Evolutionary conservation across 805 yeast genomes (phyloP).

Genomic region (Maudiozyma pseudohumilis): DNA sequence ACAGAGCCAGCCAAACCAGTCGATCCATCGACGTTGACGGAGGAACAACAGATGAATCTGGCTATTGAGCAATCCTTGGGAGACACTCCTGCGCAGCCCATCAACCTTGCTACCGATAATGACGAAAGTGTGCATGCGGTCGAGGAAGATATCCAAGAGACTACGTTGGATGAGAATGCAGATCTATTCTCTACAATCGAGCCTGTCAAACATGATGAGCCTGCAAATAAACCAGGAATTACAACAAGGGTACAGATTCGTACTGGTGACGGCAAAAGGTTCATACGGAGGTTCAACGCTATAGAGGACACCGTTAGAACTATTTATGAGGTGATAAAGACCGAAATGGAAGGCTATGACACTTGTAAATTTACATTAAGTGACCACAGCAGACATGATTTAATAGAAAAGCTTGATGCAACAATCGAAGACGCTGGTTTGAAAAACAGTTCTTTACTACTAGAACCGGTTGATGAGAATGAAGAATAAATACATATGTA

Average conservation of each 20-base stretch:
- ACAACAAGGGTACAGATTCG: constrained; percentile 81
- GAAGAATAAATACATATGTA: neutral
- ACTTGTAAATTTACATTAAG: constrained; percentile 45
- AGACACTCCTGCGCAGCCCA: constrained; percentile 19
- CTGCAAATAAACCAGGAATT: constrained; percentile 41
- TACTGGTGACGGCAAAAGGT: constrained; percentile 75
- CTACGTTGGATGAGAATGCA: constrained; percentile 19
- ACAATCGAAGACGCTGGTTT: constrained; percentile 69
- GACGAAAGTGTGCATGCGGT: constrained; percentile 1
- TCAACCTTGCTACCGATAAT: constrained; percentile 10
- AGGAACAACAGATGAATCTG: constrained; percentile 73
- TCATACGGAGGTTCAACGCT: constrained; percentile 55
- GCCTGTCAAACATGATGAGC: constrained; percentile 52
- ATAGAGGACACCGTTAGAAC: constrained; percentile 46
- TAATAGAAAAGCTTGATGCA: constrained; percentile 42
- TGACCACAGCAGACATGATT: constrained; percentile 44
- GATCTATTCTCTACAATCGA: constrained; percentile 42
- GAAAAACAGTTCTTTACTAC: constrained; percentile 67
- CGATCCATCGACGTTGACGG: constrained; percentile 58
- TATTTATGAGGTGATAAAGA: constrained; percentile 61
- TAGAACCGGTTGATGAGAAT: constrained; percentile 35
- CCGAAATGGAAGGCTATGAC: constrained; percentile 35
- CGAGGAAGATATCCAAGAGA: constrained; percentile 3
- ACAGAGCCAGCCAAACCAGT: constrained; percentile 45
- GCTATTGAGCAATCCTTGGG: constrained; percentile 63